Base-by-base conservation (phyloP, 208 protist species). In the Trypanosoma lewisi region DNA sequence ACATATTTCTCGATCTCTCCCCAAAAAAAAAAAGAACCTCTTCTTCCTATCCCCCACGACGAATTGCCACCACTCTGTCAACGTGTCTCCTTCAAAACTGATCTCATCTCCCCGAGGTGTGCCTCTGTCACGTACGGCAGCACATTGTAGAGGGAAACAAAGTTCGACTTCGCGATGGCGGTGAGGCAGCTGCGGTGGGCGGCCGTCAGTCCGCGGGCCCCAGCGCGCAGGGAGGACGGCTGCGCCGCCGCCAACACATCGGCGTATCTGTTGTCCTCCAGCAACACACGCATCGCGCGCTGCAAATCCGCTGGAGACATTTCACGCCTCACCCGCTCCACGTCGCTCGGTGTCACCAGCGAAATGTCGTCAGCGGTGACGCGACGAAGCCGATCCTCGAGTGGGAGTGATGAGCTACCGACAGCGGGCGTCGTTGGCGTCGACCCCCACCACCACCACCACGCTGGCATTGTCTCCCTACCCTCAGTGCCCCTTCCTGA, bases 231-330 rank as follows among this genome's bases (percentile, higher is more conserved):
- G 28, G 82, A 33, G 9, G 63, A 39, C 11, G 77, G 25, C 0
- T 64, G 63, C 3, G 70, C 70, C 8, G 48, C 63, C 8, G 52
- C 67, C 27, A 91, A 57, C 17, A 87, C 84, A 47, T 90, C 89
- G 0, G 45, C 59, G 65, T 90, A 90, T 21, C 79, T 70, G 56
- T 95, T 91, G 11, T 84, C 70, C 27, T 87, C 74, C 2, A 93
- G 63, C 59, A 95, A 53, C 16, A 87, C 51, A 21, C 56, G 56
- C 50, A 85, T 77, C 19, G 86, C 82, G 30, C 64, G 34, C 7
- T 61, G 57, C 11, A 93, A 55, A 39, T 85, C 62, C 8, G 77
- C 77, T n/a, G 44, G 41, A 0, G 64, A 76, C 23, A 93, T 41
- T 2, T 28, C 57, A 4, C 41, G 53, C 27, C 73, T 70, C 7